A percentile compares a stretch with the other conserved stretches of the same genome.
phyloP scores from a whole-genome alignment of 345 rosid species.

The Arabis hirsuta region DNA sequence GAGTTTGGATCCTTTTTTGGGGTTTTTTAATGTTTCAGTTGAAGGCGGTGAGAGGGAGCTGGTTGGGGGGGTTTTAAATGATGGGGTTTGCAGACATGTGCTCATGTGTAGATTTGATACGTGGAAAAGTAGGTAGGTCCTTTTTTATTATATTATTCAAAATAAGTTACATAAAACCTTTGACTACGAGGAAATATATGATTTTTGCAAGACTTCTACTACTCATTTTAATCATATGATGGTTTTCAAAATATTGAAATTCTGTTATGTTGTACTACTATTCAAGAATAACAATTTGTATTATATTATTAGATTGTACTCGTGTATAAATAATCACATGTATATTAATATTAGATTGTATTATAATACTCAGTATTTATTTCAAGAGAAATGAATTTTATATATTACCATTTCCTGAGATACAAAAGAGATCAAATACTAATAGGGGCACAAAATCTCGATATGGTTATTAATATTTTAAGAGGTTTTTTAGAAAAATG shows the following conservation, averaged over 20 bases:
- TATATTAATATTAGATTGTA: no score
- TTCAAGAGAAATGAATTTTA: no score
- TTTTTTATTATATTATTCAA: neutral
- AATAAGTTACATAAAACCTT: slow-evolving; percentile 15
- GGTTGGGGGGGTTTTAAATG: slow-evolving; percentile 31
- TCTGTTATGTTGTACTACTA: neutral
- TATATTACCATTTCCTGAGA: no score
- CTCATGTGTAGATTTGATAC: slow-evolving; percentile 17
- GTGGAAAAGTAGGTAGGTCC: neutral
- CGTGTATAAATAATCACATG: neutral
- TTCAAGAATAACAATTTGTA: neutral
- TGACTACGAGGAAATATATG: neutral
- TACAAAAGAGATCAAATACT: no score
- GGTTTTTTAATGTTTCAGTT: slow-evolving; percentile 8
- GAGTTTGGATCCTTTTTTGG: neutral
- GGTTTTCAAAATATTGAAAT: neutral
- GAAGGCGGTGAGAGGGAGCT: slow-evolving; percentile 22
- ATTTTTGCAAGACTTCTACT: slow-evolving; percentile 4
- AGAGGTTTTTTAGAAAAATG: no score
- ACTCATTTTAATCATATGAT: neutral
- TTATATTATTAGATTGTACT: neutral
- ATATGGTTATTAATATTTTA: no score
- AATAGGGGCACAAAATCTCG: no score
- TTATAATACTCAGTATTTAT: no score
- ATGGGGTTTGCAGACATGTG: slow-evolving; percentile 30